Conservation (phyloP, 257 asterid genomes). For the Asclepias syriaca region DNA sequence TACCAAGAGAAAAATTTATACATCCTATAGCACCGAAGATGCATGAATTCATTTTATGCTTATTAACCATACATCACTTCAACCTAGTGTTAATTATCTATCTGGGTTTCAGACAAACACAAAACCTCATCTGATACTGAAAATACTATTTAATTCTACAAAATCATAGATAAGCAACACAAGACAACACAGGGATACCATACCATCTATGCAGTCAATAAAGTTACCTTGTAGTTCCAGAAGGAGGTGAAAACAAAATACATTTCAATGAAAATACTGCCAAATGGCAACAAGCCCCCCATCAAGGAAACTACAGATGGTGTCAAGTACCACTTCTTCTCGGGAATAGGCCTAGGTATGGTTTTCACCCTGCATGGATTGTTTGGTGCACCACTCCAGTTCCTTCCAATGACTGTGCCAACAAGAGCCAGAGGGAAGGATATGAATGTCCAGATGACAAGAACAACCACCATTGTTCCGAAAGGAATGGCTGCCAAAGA, state of each 20-base stretch:
- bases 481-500: conserved; percentile 69
- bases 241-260: conserved; percentile 68
- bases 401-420: conserved; percentile 62
- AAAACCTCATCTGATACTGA: background rate
- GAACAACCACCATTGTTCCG: conserved; percentile 59
- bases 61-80: background rate
- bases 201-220: background rate
- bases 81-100: background rate
- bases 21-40: background rate
- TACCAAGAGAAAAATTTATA: background rate
- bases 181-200: background rate
- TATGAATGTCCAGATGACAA: conserved; percentile 59
- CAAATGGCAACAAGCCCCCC: conserved; percentile 71
- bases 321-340: conserved; percentile 66
- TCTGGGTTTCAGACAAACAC: background rate
- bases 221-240: conserved; percentile 66
- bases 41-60: background rate
- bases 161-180: background rate
- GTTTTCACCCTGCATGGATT: conserved; percentile 71
- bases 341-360: conserved; percentile 85
- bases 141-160: background rate
- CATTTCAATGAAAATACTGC: conserved; percentile 70
- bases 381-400: conserved; percentile 66
- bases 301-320: conserved; percentile 57
- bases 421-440: conserved; percentile 58